Evolutionary conservation across 306 rosid genomes (phyloP).

Genomic region (Vicia sativa): DNA sequence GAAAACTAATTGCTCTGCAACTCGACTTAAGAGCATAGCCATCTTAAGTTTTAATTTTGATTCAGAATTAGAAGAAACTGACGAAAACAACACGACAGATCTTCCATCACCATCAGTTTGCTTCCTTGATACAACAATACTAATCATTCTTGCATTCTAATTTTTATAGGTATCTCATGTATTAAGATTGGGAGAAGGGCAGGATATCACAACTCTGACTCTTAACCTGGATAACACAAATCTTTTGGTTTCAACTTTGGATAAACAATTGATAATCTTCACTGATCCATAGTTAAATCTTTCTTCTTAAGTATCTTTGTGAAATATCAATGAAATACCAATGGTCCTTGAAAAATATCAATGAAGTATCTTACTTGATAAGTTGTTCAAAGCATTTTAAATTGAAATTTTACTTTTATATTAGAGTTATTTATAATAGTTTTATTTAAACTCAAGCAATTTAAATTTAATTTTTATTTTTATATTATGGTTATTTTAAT

Average conservation of each 20-base stretch:
- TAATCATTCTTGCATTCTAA: constrained; percentile 18
- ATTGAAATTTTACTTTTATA: too few relatives aligned
- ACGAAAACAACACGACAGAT: constrained; percentile 57
- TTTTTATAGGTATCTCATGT: constrained; percentile 74
- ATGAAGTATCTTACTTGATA: too few relatives aligned
- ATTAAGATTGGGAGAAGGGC: constrained; percentile 73
- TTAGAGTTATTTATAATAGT: too few relatives aligned
- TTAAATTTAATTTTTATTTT: too few relatives aligned
- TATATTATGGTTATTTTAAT: too few relatives aligned
- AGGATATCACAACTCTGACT: constrained; percentile 85
- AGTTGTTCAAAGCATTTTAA: too few relatives aligned
- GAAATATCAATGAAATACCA: constrained; percentile 8
- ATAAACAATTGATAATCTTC: constrained; percentile 82
- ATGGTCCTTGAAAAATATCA: background rate
- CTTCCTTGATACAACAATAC: constrained; percentile 66
- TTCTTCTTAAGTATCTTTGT: background rate
- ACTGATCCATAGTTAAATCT: constrained; percentile 76
- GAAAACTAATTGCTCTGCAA: too few relatives aligned
- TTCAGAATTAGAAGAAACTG: constrained; percentile 51
- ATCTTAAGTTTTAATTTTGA: constrained; percentile 51
- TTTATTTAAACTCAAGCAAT: too few relatives aligned
- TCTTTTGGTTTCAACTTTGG: constrained; percentile 88
- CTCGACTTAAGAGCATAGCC: too few relatives aligned
- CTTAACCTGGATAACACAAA: constrained; percentile 83
- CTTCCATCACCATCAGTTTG: constrained; percentile 83